A percentile compares a stretch with the other conserved stretches of the same genome.
phyloP scores from a whole-genome alignment of 2,329 filamentous ascomycete genomes.

The Colletotrichum theobromicola region DNA sequence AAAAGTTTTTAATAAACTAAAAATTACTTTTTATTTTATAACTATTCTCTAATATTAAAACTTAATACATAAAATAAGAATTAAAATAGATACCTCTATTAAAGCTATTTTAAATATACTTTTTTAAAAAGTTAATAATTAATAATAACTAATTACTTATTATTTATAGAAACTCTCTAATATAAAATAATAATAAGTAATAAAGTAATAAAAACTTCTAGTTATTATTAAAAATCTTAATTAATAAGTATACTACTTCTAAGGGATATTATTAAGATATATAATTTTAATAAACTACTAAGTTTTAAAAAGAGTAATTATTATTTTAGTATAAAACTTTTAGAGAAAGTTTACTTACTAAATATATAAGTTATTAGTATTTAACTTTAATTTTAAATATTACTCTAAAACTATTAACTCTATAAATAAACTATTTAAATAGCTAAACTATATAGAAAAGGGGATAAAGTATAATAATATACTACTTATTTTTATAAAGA shows the following conservation, averaged over 20 bases:
- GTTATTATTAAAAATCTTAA: not conserved
- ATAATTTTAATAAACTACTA: not conserved
- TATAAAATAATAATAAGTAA: not conserved
- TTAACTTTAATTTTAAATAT: not conserved
- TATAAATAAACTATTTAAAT: not conserved
- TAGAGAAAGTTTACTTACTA: not conserved
- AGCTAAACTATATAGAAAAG: not conserved
- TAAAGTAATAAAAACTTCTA: not conserved
- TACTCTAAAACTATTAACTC: not conserved
- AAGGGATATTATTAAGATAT: not conserved
- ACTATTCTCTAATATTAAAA: not conserved
- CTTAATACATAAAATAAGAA: not conserved
- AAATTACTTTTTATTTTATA: not conserved
- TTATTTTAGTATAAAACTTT: not conserved
- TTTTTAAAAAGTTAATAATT: not conserved
- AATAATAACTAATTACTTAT: not conserved
- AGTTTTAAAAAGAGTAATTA: not conserved
- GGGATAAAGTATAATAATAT: not conserved
- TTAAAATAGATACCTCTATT: not conserved
- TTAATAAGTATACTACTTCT: not conserved
- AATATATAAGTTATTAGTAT: not conserved
- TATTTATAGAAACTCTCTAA: not conserved
- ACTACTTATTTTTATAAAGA: not conserved
- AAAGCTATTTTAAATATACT: not conserved
- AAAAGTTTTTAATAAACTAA: not conserved